Evolutionary conservation across 495 filamentous ascomycete species (phyloP), one percentile per base, ranked within the genome.

Genomic region (Hypoxylon crocopeplum): DNA sequence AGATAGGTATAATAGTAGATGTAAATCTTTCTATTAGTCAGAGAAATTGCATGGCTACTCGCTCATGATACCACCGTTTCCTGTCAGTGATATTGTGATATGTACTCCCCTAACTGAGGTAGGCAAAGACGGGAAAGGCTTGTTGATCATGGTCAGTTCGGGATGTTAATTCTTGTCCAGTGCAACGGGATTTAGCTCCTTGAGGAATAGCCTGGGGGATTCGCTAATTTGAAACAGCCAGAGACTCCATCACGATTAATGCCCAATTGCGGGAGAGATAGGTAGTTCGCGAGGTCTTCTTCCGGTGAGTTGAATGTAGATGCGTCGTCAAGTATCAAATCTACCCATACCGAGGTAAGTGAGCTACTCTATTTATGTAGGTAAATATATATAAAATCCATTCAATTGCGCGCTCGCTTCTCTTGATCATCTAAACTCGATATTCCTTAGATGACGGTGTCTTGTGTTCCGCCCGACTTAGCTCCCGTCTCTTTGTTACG

Each of bases 161-260:
- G 50, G 57, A 57, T 45, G 51, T 37, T 32, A 51, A 41, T 47
- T 65, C 58, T 56, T 59, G 51, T 48, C 52, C 48, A 63, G 56
- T 55, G 69, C 66, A 60, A 64, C 59, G 64, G 53, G 58, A 62
- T 54, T 46, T 60, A 55, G 52, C 60, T 52, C 37, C 19, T 69
- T 66, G 38, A 53, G 69, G 58, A 20, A 58, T 69, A 64, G 67
- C 25, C 8, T 29, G 45, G 53, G 55, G 53, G 54, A 53, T 51
- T 69, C 64, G 63, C 59, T 58, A 60, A 66, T 64, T 64, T 69
- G 69, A 72, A 72, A 72, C 69, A 56, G 38, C 48, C 30, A 44
- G 39, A 70, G 53, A 60, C 51, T 53, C 60, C 47, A 59, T 64
- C 53, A 56, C 56, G 54, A 66, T 68, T 66, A 65, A 72, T 72